These are phyloP conservation scores for Pseudopyricularia cyperi DNA, from an alignment of 2,329 filamentous ascomycete species.

Conservation along the genomic window DNA sequence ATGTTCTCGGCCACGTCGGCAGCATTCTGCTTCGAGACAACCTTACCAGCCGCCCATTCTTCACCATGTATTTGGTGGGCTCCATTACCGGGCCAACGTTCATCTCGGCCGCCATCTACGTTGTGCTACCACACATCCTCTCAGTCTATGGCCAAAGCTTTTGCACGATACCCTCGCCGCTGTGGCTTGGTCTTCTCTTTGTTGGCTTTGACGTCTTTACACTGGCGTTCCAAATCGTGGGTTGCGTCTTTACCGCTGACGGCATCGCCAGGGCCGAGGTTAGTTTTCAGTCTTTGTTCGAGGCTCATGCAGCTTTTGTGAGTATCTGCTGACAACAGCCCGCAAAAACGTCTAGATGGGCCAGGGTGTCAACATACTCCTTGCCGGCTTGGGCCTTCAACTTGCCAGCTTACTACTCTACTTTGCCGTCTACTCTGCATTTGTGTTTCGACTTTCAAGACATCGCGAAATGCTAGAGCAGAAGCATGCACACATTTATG, in stretches of 20 bases:
- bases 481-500: slow-evolving; percentile 25
- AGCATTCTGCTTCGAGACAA: slow-evolving; percentile 6
- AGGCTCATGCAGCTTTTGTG: background rate
- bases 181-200: slow-evolving; percentile 20
- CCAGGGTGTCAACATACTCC: slow-evolving; percentile 24
- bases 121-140: slow-evolving; percentile 31
- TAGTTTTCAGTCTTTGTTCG: slow-evolving; percentile 6
- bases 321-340: background rate
- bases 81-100: slow-evolving; percentile 33
- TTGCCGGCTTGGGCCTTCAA: slow-evolving; percentile 31
- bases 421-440: slow-evolving; percentile 23
- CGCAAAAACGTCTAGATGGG: slow-evolving; percentile 12
- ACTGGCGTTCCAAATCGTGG: slow-evolving; percentile 21
- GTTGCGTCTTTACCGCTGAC: slow-evolving; percentile 24
- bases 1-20: slow-evolving; percentile 7
- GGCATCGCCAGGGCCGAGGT: slow-evolving; percentile 21
- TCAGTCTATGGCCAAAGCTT: slow-evolving; percentile 30
- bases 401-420: slow-evolving; percentile 24
- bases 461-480: slow-evolving; percentile 24
- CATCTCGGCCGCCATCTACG: slow-evolving; percentile 28
- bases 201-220: slow-evolving; percentile 18
- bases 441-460: slow-evolving; percentile 23
- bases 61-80: slow-evolving; percentile 31
- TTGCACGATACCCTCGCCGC: slow-evolving; percentile 19
- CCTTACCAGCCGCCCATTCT: slow-evolving; percentile 10